Percentiles rank a stretch among this genome's conserved stretches.
Conservation (phyloP, 2,329 filamentous ascomycete species). For the Colletotrichum salicis region DNA sequence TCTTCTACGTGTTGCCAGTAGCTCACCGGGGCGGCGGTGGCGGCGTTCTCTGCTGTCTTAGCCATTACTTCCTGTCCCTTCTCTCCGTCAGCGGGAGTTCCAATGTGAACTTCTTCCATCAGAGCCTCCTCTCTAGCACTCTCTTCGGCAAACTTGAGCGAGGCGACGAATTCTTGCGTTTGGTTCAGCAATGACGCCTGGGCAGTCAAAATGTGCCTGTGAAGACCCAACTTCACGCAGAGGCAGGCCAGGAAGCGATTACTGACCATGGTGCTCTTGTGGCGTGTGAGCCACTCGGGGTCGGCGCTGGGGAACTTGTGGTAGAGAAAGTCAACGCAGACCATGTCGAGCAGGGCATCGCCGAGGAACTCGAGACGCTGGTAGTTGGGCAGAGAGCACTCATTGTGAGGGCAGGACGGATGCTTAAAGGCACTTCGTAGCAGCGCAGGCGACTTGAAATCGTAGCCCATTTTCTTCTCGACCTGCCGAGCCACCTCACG, state of each 20-base stretch:
- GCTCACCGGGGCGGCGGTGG: conserved; percentile 57
- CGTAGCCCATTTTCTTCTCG: conserved; percentile 64
- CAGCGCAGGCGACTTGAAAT: conserved; percentile 79
- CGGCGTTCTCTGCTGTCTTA: conserved; percentile 43
- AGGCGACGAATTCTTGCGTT: conserved; percentile 65
- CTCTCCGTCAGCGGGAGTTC: neutral
- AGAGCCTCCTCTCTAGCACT: conserved; percentile 34
- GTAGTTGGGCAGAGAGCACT: conserved; percentile 85
- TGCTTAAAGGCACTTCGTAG: conserved; percentile 89
- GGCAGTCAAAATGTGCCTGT: conserved; percentile 75
- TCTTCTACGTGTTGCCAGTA: conserved; percentile 75
- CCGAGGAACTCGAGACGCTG: conserved; percentile 93
- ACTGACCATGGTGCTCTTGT: conserved; percentile 99
- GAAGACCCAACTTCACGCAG: conserved; percentile 80
- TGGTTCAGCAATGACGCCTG: conserved; percentile 54
- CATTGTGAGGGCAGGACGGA: conserved; percentile 77
- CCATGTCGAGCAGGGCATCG: conserved; percentile 88
- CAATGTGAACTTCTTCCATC: neutral
- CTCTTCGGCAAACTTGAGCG: conserved; percentile 63
- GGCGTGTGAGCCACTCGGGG: conserved; percentile 96
- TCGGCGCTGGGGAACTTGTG: conserved; percentile 80
- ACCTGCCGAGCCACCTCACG: conserved; percentile 74
- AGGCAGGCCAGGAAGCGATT: conserved; percentile 92
- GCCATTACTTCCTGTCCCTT: too few species aligned
- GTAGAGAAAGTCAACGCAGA: conserved; percentile 85